Evolutionary conservation across 352 stramenopile species (phyloP).

Genomic region (Phytophthora agathidicida): DNA sequence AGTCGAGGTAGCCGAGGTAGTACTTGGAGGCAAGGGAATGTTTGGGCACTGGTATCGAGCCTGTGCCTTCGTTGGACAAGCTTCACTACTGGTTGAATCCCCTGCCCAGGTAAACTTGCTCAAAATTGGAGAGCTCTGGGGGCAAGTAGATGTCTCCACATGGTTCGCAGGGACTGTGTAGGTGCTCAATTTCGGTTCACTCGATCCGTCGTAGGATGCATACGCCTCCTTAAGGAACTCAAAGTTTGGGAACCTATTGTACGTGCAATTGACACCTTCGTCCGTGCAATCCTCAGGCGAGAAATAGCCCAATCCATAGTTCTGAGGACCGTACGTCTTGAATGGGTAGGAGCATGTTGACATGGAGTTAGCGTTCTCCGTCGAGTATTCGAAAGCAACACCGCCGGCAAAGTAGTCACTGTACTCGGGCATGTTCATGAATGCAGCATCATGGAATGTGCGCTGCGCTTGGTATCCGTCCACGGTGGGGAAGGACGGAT

Average conservation of each 20-base stretch:
- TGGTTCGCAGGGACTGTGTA: constrained; percentile 33
- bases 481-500: constrained; percentile 39
- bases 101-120: constrained; percentile 26
- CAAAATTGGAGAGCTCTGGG: constrained; percentile 16
- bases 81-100: constrained; percentile 24
- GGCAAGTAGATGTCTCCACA: constrained; percentile 21
- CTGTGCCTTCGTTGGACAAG: constrained; percentile 30
- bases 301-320: constrained; percentile 85
- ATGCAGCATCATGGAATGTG: constrained; percentile 74
- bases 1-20: too few relatives aligned
- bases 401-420: constrained; percentile 68
- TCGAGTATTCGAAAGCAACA: constrained; percentile 84
- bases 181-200: constrained; percentile 34
- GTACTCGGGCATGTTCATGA: constrained; percentile 57
- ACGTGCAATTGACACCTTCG: constrained; percentile 48
- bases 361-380: constrained; percentile 76
- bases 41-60: constrained; percentile 44
- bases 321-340: constrained; percentile 60
- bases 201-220: constrained; percentile 35
- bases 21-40: constrained; percentile 12
- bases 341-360: constrained; percentile 67
- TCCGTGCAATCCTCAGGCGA: constrained; percentile 66
- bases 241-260: constrained; percentile 71
- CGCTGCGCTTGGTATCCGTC: constrained; percentile 77
- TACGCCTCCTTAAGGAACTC: constrained; percentile 56